Evolutionary conservation across 1,284 basidiomycete genomes (phyloP).

Genomic region (Trichosporon inkin): DNA sequence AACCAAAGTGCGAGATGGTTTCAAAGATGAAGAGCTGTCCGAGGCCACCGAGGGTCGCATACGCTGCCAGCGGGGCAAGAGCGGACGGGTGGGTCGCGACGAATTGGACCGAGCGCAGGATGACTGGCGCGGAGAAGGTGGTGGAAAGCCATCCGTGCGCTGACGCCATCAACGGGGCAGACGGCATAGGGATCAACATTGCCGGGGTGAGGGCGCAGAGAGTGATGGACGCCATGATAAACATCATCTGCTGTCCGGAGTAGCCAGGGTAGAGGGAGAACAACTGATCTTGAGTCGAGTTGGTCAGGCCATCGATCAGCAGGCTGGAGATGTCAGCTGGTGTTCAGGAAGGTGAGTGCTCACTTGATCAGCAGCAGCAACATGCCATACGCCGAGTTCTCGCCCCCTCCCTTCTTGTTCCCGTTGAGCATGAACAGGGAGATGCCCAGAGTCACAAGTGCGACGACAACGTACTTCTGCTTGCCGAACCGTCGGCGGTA

Average conservation of each 20-base stretch:
- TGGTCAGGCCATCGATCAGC: conserved; percentile 84
- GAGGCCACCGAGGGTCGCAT: conserved; percentile 83
- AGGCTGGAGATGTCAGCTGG: conserved; percentile 60
- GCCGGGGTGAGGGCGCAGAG: conserved; percentile 59
- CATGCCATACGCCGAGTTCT: conserved; percentile 44
- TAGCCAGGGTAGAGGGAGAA: conserved; percentile 56
- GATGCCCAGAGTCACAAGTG: conserved; percentile 88
- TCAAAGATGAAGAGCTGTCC: conserved; percentile 99
- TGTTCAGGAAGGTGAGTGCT: conserved; percentile 17
- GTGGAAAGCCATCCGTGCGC: conserved; percentile 13
- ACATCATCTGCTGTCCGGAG: conserved; percentile 97
- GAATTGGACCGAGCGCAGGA: conserved; percentile 68
- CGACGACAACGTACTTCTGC: conserved; percentile 91
- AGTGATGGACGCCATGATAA: conserved; percentile 78
- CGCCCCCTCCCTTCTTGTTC: conserved; percentile 43
- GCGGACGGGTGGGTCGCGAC: conserved; percentile 73
- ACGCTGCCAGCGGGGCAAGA: conserved; percentile 72
- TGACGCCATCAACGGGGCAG: conserved; percentile 32
- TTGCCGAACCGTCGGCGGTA: conserved; percentile 85
- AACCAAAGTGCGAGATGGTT: conserved; percentile 93
- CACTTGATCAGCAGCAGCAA: conserved; percentile 44
- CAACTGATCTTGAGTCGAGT: conserved; percentile 98
- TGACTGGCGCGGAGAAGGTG: conserved; percentile 59
- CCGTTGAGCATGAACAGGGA: conserved; percentile 86
- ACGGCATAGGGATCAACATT: conserved; percentile 52